Evolutionary conservation across 2,329 filamentous ascomycete species (phyloP), one percentile per base, ranked within the genome.

Genomic region (Calonectria hongkongensis): DNA sequence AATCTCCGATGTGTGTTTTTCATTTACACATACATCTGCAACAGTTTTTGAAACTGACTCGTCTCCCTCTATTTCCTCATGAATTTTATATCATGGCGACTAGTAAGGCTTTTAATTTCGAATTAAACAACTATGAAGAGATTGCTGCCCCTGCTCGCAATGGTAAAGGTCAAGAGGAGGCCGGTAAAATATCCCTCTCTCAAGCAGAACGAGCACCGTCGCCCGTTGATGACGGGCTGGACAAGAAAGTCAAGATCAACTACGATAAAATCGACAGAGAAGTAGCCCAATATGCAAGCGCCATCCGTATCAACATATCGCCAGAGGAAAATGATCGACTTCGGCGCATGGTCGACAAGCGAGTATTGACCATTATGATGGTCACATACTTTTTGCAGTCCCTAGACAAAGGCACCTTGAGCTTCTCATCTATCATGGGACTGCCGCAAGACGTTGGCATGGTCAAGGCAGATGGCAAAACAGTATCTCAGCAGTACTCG

Each of bases 361-460:
- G 93, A 36, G 89, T 95, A 2, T 84, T 96, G 51, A 83, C 88
- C 2, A 86, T 95, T 81, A 95, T 95, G 93, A 89, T 95, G 70
- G 82, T 89, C 58, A 94, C 93, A 0, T 95, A 95, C 83, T 94
- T 95, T 79, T 83, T 94, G 25, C 93, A 94, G 79, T 89, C 91
- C 56, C 86, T 94, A 51, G 92, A 94, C 82, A 93, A 93, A 82
- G 91, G 91, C 33, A 93, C 92, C 0, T 84, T 93, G 79, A 90
- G 88, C 1, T 93, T 87, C 88, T 89, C 90, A 45, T 45, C 89
- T 50, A 92, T 93, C 80, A 92, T 93, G 91, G 89, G 89, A 36
- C 85, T 93, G 64, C 83, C 84, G 0, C 79, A 85, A 8, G 89
- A 92, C 75, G 86, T 88, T 0, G 76, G 84, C 41, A 81, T 92